Percentiles rank a stretch among this genome's conserved stretches.
Conservation (phyloP, 441 rosid species). For the Populus trichocarpa region DNA sequence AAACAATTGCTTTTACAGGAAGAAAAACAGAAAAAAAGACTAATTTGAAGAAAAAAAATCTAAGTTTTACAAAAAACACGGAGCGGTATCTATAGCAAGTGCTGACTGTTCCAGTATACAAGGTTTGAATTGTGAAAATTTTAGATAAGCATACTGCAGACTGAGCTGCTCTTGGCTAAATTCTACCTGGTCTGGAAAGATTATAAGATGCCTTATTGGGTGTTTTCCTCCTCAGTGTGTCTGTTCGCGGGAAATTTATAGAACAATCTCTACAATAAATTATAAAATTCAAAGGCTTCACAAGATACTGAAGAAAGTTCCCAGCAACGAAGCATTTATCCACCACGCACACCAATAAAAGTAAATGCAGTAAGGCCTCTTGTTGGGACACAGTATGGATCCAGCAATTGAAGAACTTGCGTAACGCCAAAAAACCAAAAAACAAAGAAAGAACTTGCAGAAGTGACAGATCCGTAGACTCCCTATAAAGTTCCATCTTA, state of each 20-base stretch:
- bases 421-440: too few relatives aligned
- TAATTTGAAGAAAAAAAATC: too few relatives aligned
- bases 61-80: too few relatives aligned
- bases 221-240: not conserved
- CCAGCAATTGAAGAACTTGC: not conserved
- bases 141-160: not conserved
- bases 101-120: not conserved
- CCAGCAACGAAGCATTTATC: not conserved
- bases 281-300: not conserved
- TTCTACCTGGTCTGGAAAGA: not conserved
- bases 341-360: not conserved
- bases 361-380: not conserved
- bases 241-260: not conserved
- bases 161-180: not conserved
- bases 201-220: not conserved
- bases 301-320: not conserved
- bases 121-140: not conserved
- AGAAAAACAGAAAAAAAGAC: too few relatives aligned
- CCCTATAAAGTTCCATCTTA: not conserved
- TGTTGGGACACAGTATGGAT: not conserved
- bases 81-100: too few relatives aligned
- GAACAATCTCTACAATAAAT: not conserved
- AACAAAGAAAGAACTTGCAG: not conserved
- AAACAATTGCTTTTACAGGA: too few relatives aligned
- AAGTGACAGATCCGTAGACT: not conserved